phyloP scores from a whole-genome alignment of 73 alveolate genomes.

The Paraurostyla sp. region DNA sequence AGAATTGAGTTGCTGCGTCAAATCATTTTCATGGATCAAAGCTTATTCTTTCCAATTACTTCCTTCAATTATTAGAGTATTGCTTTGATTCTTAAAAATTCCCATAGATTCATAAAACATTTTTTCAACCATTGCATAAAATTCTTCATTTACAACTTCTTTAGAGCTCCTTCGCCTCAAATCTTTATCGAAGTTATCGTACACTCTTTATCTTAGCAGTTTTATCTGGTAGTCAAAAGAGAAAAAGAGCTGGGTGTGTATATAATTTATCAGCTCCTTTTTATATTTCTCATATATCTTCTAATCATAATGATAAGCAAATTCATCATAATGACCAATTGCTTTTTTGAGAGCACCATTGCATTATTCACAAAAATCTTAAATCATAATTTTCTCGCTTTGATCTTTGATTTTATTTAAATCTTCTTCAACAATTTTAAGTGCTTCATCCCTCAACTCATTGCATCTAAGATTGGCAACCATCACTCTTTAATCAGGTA shows the following conservation, averaged over 20 bases:
- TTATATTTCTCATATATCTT: slow-evolving; percentile 75
- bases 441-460: slow-evolving; percentile 78
- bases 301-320: slow-evolving; percentile 81
- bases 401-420: slow-evolving; percentile 62
- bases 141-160: slow-evolving; percentile 73
- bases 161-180: slow-evolving; percentile 56
- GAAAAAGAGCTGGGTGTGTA: slow-evolving; percentile 66
- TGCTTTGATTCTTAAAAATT: neutral
- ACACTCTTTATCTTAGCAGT: slow-evolving; percentile 61
- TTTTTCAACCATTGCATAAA: slow-evolving; percentile 55
- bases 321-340: slow-evolving; percentile 70
- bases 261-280: slow-evolving; percentile 62
- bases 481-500: slow-evolving; percentile 89
- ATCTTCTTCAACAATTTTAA: slow-evolving; percentile 62
- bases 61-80: slow-evolving; percentile 50
- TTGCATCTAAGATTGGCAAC: slow-evolving; percentile 86
- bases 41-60: slow-evolving; percentile 66
- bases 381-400: slow-evolving; percentile 41
- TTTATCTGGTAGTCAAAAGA: slow-evolving; percentile 78
- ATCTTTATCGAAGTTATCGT: slow-evolving; percentile 68
- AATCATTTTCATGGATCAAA: slow-evolving; percentile 12
- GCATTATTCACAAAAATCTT: slow-evolving; percentile 70
- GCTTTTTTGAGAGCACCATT: slow-evolving; percentile 62
- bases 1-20: neutral
- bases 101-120: neutral